Evolutionary conservation across 2,329 filamentous ascomycete genomes (phyloP).

Genomic region (Allantophomopsis cytisporea): DNA sequence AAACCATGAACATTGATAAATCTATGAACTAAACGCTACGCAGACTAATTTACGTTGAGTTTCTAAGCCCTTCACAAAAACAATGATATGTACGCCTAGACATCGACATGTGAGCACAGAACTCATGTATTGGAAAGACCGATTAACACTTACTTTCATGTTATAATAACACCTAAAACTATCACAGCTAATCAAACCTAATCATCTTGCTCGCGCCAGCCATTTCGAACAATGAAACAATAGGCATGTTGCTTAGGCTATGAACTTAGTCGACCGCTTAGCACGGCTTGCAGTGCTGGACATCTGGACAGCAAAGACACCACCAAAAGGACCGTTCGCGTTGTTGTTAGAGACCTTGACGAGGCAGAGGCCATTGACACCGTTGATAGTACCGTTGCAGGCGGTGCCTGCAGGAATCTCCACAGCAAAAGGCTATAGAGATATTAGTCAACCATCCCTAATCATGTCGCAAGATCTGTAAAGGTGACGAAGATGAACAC

Average conservation of each 20-base stretch:
- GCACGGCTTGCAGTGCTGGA: background rate
- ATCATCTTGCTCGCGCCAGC: no score
- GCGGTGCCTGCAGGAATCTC: slow-evolving; percentile 22
- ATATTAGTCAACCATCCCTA: background rate
- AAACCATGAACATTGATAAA: no score
- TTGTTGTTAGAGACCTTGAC: slow-evolving; percentile 27
- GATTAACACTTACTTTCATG: no score
- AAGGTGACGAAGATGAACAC: slow-evolving; percentile 1
- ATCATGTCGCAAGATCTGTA: background rate
- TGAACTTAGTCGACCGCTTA: background rate
- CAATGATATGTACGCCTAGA: no score
- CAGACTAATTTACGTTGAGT: no score
- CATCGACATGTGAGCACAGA: no score
- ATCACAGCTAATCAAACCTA: no score
- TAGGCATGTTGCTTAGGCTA: background rate
- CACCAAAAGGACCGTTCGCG: slow-evolving; percentile 24
- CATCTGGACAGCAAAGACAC: slow-evolving; percentile 24
- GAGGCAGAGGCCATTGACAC: slow-evolving; percentile 21
- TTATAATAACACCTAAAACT: no score
- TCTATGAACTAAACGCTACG: no score
- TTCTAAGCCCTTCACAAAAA: no score
- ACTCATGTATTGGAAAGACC: no score
- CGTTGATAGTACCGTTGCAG: slow-evolving; percentile 22
- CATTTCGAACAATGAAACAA: no score
- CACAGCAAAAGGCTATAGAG: slow-evolving; percentile 16